These are phyloP conservation scores for Bonnemaisonia californica DNA, from an alignment of 31 red algal species.

Conservation along the genomic window DNA sequence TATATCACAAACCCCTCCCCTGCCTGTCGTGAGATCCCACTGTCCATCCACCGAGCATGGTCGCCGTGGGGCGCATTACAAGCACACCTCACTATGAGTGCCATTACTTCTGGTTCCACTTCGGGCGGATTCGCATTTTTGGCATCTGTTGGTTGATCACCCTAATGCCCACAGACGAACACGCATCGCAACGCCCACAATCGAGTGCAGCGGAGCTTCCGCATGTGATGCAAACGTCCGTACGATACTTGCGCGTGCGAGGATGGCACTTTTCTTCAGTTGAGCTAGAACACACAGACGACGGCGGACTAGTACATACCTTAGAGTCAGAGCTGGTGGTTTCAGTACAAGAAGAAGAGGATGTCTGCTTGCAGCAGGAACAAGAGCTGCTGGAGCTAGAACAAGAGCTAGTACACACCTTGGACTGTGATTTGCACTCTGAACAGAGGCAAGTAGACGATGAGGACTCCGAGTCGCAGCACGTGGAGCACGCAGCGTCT, in stretches of 20 bases:
- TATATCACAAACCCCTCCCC: background rate
- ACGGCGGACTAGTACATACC: conserved; percentile 3
- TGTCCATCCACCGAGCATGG: background rate
- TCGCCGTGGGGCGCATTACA: background rate
- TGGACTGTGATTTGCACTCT: background rate
- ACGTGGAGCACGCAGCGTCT: conserved; percentile 6
- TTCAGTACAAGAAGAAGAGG: conserved; percentile 30
- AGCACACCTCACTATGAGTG: background rate
- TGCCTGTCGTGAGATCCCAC: background rate
- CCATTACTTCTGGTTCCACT: conserved; percentile 13
- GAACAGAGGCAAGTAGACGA: conserved; percentile 1
- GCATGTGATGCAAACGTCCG: conserved; percentile 28
- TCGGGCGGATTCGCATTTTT: conserved; percentile 9
- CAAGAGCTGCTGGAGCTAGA: conserved; percentile 37
- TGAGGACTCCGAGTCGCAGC: background rate
- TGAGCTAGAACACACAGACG: conserved; percentile 28
- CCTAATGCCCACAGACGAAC: background rate
- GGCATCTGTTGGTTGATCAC: conserved; percentile 7
- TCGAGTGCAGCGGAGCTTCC: conserved; percentile 10
- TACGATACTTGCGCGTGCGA: conserved; percentile 7
- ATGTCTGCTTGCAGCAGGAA: conserved; percentile 51
- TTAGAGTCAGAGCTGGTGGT: conserved; percentile 2
- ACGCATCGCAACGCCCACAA: conserved; percentile 9
- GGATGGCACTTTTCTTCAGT: conserved; percentile 12
- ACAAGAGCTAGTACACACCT: conserved; percentile 26